Evolutionary conservation across 257 asterid species (phyloP).

Genomic region (Nicotiana attenuata): DNA sequence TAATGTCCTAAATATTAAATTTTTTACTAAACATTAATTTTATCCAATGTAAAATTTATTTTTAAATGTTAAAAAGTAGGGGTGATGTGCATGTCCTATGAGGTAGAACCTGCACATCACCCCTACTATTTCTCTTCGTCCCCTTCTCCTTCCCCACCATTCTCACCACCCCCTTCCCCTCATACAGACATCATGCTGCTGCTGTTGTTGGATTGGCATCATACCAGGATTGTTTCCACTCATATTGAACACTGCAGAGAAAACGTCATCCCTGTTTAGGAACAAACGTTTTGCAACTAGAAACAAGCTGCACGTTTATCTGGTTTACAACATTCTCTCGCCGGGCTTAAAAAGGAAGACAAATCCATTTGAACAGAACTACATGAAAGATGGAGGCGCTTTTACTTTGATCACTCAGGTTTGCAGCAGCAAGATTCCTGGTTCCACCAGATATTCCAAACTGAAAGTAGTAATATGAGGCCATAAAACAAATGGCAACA

Average conservation of each 20-base stretch:
- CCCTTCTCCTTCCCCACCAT: conserved; percentile 11
- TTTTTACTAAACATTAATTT: no score
- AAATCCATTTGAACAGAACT: neutral
- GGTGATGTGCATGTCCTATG: no score
- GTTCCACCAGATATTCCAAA: conserved; percentile 63
- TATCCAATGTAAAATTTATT: no score
- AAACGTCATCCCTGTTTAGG: neutral
- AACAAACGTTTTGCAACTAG: neutral
- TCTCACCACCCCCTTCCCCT: conserved; percentile 7
- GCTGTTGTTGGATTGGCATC: conserved; percentile 75
- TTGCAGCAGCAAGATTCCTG: conserved; percentile 70
- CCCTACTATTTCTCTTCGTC: conserved; percentile 14
- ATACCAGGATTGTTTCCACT: conserved; percentile 69
- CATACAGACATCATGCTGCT: conserved; percentile 34
- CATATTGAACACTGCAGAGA: conserved; percentile 65
- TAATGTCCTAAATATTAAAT: no score
- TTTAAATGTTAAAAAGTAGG: no score
- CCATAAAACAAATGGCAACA: conserved; percentile 1
- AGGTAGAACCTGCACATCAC: conserved; percentile 16
- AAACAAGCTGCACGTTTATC: neutral
- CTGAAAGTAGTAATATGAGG: conserved; percentile 41
- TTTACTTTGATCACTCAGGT: conserved; percentile 78
- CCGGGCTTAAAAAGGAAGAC: neutral
- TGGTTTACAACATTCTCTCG: neutral
- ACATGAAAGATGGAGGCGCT: neutral